Percentiles rank a stretch among this genome's conserved stretches.
These are phyloP conservation scores for Arachis hypogaea DNA, from an alignment of 306 rosid genomes.

Conservation along the genomic window DNA sequence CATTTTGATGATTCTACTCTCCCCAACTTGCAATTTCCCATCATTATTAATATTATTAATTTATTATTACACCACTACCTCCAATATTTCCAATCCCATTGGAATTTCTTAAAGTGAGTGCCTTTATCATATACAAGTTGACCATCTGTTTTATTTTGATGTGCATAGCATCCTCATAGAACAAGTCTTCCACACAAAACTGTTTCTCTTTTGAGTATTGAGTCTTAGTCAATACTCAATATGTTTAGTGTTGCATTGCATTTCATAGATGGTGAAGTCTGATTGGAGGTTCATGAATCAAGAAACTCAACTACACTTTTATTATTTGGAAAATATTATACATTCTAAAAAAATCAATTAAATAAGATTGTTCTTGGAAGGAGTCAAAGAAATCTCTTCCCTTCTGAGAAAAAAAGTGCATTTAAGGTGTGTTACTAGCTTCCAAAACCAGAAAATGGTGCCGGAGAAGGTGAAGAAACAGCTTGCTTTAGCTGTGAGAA, in stretches of 20 bases:
- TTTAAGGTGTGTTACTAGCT: neutral
- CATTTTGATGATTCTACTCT: too few species aligned
- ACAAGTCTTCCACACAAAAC: neutral
- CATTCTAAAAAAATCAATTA: neutral
- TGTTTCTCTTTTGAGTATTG: neutral
- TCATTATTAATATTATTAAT: too few species aligned
- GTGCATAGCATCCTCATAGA: neutral
- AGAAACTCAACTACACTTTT: neutral
- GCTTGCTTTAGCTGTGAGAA: constrained; percentile 85
- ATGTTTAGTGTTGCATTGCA: neutral
- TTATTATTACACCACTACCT: too few species aligned
- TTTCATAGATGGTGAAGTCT: constrained; percentile 14
- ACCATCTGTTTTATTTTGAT: too few species aligned
- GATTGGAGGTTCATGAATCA: neutral
- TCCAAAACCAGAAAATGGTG: constrained; percentile 44
- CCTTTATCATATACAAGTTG: too few species aligned
- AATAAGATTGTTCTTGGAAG: neutral
- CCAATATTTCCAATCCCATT: too few species aligned
- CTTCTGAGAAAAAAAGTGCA: neutral
- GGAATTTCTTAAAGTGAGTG: too few species aligned
- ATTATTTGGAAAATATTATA: neutral
- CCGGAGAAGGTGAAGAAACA: constrained; percentile 61
- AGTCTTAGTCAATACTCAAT: neutral
- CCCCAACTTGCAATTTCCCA: too few species aligned
- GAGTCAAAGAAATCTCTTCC: neutral